Percentiles rank a stretch among this genome's conserved stretches.
Conservation (phyloP, 176 grass and related monocot genomes). For the Cenchrus purpureus region DNA sequence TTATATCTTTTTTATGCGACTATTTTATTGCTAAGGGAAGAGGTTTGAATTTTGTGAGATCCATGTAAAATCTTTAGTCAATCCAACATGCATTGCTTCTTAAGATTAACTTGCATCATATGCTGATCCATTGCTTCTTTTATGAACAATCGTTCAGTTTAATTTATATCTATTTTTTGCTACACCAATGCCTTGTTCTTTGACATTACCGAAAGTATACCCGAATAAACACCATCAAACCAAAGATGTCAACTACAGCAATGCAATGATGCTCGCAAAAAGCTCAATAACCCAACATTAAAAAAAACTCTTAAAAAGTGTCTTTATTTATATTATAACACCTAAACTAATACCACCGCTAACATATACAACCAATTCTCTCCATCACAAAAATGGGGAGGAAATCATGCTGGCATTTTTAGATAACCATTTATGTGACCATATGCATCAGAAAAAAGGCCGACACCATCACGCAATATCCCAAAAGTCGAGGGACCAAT, state of each 20-base stretch:
- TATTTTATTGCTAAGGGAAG: no score
- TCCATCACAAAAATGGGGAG: not conserved
- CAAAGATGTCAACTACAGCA: not conserved
- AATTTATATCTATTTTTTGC: not conserved
- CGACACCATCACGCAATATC: conserved; percentile 32
- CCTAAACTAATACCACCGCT: not conserved
- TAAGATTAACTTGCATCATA: not conserved
- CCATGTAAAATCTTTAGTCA: not conserved
- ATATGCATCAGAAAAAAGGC: not conserved
- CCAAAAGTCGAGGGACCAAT: conserved; percentile 31
- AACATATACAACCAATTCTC: not conserved
- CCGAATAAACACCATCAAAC: not conserved
- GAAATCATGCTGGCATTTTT: not conserved
- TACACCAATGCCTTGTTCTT: not conserved
- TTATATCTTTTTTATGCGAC: no score
- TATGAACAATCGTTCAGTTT: not conserved
- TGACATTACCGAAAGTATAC: not conserved
- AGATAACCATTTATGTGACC: not conserved
- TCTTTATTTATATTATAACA: not conserved
- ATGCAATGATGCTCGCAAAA: not conserved
- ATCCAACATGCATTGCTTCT: not conserved
- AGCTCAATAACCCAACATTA: not conserved
- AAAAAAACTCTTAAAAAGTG: no score
- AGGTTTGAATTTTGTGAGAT: not conserved
- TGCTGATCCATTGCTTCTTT: not conserved